phyloP scores from a whole-genome alignment of 2,329 filamentous ascomycete species.

The Ciborinia camelliae region DNA sequence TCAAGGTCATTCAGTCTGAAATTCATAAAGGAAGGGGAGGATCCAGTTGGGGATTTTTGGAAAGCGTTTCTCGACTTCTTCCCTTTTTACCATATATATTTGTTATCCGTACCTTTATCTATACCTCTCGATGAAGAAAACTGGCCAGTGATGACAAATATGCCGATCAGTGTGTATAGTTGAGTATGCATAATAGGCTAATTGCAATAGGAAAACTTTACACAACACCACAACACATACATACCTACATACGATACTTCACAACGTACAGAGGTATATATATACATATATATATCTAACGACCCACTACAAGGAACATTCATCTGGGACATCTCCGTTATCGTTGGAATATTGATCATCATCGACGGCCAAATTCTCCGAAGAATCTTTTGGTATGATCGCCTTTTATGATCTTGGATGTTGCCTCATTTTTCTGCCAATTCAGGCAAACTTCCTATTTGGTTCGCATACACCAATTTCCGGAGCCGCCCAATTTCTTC shows the following conservation, averaged over 20 bases:
- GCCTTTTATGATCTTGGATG: conserved; percentile 13
- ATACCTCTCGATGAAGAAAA: conserved; percentile 7
- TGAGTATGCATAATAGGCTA: conserved; percentile 15
- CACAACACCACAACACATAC: conserved; percentile 8
- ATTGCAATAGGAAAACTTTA: conserved; percentile 15
- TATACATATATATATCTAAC: background rate
- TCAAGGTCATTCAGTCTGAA: conserved; percentile 24
- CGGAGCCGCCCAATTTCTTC: conserved; percentile 18
- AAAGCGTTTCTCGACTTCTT: conserved; percentile 20
- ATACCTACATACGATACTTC: conserved; percentile 5
- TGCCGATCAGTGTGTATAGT: conserved; percentile 11
- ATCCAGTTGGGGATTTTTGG: conserved; percentile 20
- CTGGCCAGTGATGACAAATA: conserved; percentile 17
- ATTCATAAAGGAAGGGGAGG: conserved; percentile 33
- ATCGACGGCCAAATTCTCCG: conserved; percentile 1
- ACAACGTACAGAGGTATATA: background rate
- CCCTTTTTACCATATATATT: conserved; percentile 7
- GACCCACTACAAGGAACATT: conserved; percentile 9
- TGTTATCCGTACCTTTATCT: conserved; percentile 4
- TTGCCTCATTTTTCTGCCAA: conserved; percentile 2
- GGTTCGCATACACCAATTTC: conserved; percentile 7
- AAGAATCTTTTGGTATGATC: conserved; percentile 14
- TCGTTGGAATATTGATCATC: conserved; percentile 2
- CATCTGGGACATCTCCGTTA: background rate
- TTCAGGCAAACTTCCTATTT: conserved; percentile 3